A percentile compares a stretch with the other conserved stretches of the same genome.
Evolutionary conservation across 2,329 filamentous ascomycete genomes (phyloP).

Genomic region (Alternaria brassicae): DNA sequence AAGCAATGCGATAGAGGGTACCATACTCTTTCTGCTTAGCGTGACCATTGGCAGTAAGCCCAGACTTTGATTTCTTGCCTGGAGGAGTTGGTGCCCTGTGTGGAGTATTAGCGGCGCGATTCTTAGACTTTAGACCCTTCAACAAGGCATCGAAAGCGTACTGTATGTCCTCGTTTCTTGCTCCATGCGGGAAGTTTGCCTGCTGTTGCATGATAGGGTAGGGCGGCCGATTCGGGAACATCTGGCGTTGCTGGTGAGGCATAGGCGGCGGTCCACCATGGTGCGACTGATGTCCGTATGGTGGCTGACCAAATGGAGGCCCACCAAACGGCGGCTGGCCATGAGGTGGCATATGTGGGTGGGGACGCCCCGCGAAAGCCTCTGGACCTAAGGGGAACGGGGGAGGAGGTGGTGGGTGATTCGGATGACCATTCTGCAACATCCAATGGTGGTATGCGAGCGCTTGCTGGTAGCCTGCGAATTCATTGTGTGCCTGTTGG

Average conservation of each 20-base stretch:
- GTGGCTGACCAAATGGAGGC: slow-evolving; percentile 6
- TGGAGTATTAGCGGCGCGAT: slow-evolving; percentile 20
- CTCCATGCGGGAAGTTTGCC: slow-evolving; percentile 14
- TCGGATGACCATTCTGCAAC: slow-evolving; percentile 18
- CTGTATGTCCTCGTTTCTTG: slow-evolving; percentile 28
- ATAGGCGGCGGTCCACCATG: slow-evolving; percentile 3
- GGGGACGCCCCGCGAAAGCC: slow-evolving; percentile 7
- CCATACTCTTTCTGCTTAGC: slow-evolving; percentile 30
- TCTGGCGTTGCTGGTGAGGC: slow-evolving; percentile 13
- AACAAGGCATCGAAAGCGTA: slow-evolving; percentile 28
- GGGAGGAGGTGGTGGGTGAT: slow-evolving; percentile 18
- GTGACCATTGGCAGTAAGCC: slow-evolving; percentile 18
- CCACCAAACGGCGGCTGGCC: slow-evolving; percentile 4
- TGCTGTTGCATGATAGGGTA: slow-evolving; percentile 24
- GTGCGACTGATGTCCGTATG: slow-evolving; percentile 12
- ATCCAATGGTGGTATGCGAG: slow-evolving; percentile 33
- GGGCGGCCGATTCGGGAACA: slow-evolving; percentile 22
- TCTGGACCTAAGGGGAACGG: slow-evolving; percentile 6
- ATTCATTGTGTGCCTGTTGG: slow-evolving; percentile 16
- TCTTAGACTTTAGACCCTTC: slow-evolving; percentile 17
- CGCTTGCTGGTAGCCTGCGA: slow-evolving; percentile 23
- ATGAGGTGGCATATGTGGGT: slow-evolving; percentile 10
- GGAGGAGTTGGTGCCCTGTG: slow-evolving; percentile 28
- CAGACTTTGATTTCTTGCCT: slow-evolving; percentile 22
- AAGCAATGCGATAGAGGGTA: slow-evolving; percentile 17